Evolutionary conservation across 2,329 filamentous ascomycete genomes (phyloP).

Genomic region (Alternaria sp.): DNA sequence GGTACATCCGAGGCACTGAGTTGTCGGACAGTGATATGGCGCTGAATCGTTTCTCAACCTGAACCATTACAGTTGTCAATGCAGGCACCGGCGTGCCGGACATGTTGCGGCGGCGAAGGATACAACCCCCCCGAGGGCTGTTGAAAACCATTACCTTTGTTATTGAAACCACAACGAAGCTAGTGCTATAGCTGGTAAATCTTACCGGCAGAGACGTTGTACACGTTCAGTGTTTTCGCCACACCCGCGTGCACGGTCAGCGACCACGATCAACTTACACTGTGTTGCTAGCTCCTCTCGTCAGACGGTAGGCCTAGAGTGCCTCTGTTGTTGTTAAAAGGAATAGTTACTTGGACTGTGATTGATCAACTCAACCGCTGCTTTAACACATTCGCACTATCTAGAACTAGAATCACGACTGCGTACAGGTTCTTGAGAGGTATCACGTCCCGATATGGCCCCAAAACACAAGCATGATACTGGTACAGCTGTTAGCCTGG

Average conservation of each 20-base stretch:
- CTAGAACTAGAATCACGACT: background rate
- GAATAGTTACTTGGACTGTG: background rate
- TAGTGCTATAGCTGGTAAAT: background rate
- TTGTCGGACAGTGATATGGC: too few species aligned
- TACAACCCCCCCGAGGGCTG: too few species aligned
- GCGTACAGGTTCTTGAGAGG: background rate
- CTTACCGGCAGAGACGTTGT: background rate
- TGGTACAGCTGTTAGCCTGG: too few species aligned
- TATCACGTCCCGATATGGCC: too few species aligned
- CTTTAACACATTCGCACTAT: background rate
- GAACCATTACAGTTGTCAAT: too few species aligned
- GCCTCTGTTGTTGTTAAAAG: background rate
- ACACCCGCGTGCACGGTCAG: background rate
- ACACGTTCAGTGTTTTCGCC: background rate
- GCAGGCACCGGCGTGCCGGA: too few species aligned
- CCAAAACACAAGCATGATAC: too few species aligned
- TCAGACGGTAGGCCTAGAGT: background rate
- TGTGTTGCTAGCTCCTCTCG: background rate
- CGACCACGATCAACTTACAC: background rate
- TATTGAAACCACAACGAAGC: background rate
- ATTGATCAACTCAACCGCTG: background rate
- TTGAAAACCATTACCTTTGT: background rate
- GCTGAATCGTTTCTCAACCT: too few species aligned
- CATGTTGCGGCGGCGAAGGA: too few species aligned
- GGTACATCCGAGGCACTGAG: background rate